phyloP scores from a whole-genome alignment of 257 asterid species.

The Jaltomata sinuosa region DNA sequence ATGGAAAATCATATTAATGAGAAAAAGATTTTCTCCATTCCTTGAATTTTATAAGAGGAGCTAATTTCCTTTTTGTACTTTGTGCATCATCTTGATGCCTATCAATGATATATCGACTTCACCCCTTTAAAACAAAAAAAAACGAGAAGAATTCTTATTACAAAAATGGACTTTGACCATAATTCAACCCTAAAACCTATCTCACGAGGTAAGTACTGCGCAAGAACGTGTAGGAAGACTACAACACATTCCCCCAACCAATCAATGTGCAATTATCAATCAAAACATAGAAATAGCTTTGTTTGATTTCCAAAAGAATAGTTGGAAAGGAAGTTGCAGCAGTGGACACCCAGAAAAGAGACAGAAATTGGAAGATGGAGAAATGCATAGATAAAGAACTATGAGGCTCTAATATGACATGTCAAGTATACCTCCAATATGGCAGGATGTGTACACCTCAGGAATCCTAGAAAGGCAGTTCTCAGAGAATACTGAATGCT shows the following conservation, averaged over 20 bases:
- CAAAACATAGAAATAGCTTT: not conserved
- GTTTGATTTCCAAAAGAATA: not conserved
- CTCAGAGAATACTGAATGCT: slow-evolving; percentile 85
- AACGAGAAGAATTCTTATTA: not conserved
- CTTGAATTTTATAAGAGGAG: not conserved
- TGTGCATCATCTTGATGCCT: not conserved
- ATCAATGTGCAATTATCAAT: not conserved
- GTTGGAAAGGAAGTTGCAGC: not conserved
- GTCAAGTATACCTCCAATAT: slow-evolving; percentile 56
- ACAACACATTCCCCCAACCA: not conserved
- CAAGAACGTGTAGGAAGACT: not conserved
- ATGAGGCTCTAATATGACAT: slow-evolving; percentile 5
- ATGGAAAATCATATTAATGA: not conserved
- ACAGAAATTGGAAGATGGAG: not conserved
- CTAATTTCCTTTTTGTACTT: not conserved
- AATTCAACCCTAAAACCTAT: not conserved
- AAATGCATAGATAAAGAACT: slow-evolving; percentile 5
- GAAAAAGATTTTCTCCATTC: not conserved
- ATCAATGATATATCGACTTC: not conserved
- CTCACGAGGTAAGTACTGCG: not conserved
- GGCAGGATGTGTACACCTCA: slow-evolving; percentile 75
- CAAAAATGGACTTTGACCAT: not conserved
- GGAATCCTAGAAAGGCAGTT: slow-evolving; percentile 88
- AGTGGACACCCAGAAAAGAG: not conserved
- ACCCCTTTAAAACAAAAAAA: not conserved